Base-by-base conservation (phyloP, 2,329 filamentous ascomycete genomes). In the Alternaria sp. region DNA sequence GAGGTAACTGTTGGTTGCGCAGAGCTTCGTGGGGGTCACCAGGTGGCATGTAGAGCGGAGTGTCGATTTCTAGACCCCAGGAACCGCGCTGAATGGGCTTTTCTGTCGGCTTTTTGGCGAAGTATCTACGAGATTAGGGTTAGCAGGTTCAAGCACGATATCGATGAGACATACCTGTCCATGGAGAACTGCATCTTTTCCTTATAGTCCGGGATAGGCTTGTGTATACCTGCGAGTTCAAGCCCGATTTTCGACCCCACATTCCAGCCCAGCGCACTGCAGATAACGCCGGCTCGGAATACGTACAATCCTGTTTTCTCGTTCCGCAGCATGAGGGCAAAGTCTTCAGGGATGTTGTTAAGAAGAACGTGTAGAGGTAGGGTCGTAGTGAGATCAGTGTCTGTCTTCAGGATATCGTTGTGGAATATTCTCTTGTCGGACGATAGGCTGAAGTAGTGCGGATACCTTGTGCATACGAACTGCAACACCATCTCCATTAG, bases 151-250 rank as follows among this genome's bases (percentile, higher is more conserved):
- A 38, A 24, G 5, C 3, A n/a, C 18, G 5, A 34, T 3, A 18
- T 0, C 32, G 6, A 20, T 41, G 46, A 7, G 6, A 53, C 85
- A 51, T 79, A 92, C 86, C 91, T 84, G 71, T 96, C 92, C 90
- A 96, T 94, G 41, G 90, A 93, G 64, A 93, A 91, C 38, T 90
- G 86, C 90, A 96, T 93, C 81, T 94, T 96, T 75, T 92, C 89
- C 66, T 91, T 91, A 76, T 94, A 96, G 69, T 95, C 91, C 0
- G 93, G 92, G 22, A 96, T 90, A 0, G 86, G 84, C 1, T 79
- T 79, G 73, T 96, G 93, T 61, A 96, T 94, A 58, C 88, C 85
- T 11, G 88, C 82, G 14, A 96, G 80, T 22, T 85, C 84, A 66
- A 89, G 78, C 0, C 91, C 91, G 54, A 95, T 88, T 80, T 96